Percentiles rank a stretch among this genome's conserved stretches.
Evolutionary conservation across 176 grass and related monocot species (phyloP).

Genomic region (Lolium rigidum): DNA sequence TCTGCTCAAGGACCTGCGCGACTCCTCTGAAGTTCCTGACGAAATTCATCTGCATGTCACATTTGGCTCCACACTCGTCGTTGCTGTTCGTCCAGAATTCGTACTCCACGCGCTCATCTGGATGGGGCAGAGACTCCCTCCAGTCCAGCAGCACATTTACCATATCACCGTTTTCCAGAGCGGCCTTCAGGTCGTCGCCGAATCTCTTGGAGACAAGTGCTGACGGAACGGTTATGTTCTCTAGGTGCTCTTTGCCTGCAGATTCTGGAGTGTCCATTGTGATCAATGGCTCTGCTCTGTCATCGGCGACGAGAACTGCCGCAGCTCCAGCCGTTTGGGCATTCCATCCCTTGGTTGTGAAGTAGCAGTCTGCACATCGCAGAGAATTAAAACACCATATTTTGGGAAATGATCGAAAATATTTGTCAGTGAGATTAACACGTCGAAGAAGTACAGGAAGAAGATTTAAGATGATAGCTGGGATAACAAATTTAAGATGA

Average conservation of each 20-base stretch:
- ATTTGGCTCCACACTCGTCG: conserved; percentile 82
- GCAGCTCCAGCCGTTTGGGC: conserved; percentile 78
- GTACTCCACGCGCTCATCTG: conserved; percentile 88
- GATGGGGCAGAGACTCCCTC: conserved; percentile 80
- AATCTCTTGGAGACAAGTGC: conserved; percentile 73
- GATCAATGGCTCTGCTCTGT: conserved; percentile 71
- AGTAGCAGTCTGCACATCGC: conserved; percentile 73
- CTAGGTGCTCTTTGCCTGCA: conserved; percentile 50
- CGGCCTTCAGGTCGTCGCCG: conserved; percentile 68
- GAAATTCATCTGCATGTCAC: conserved; percentile 82
- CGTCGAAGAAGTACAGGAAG: neutral
- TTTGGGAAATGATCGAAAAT: neutral
- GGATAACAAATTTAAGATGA: neutral
- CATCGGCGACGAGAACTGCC: conserved; percentile 73
- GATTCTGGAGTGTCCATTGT: conserved; percentile 92
- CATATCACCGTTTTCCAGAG: conserved; percentile 70
- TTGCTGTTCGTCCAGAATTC: conserved; percentile 93
- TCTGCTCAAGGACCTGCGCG: conserved; percentile 79
- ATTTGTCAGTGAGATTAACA: neutral
- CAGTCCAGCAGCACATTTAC: conserved; percentile 81
- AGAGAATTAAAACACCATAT: neutral
- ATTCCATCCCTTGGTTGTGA: conserved; percentile 95
- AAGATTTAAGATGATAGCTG: neutral
- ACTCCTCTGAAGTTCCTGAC: conserved; percentile 70
- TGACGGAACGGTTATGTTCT: conserved; percentile 82